phyloP scores from a whole-genome alignment of 371 early-diverging fungal species.

The Basidiobolus meristosporus region DNA sequence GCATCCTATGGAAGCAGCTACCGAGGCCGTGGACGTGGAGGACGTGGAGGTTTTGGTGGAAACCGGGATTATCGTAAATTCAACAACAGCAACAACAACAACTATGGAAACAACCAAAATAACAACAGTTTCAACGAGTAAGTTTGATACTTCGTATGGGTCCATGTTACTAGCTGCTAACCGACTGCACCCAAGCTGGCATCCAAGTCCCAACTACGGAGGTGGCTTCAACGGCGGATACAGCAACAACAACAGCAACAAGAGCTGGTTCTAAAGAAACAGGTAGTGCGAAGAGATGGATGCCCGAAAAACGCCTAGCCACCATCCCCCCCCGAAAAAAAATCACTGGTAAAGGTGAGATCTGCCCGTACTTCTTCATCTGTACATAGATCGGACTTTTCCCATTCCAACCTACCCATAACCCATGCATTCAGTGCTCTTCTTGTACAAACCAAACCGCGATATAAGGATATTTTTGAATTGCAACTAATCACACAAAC shows the following conservation, averaged over 20 bases:
- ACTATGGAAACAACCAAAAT: slow-evolving; percentile 2
- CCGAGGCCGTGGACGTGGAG: slow-evolving; percentile 32
- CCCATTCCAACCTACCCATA: no score
- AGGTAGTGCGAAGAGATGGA: background rate
- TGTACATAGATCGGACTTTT: no score
- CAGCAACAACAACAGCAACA: slow-evolving; percentile 3
- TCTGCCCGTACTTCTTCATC: no score
- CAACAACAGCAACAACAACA: slow-evolving; percentile 6
- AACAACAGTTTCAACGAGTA: slow-evolving; percentile 1
- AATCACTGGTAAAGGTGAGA: no score
- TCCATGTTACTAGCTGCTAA: slow-evolving; percentile 3
- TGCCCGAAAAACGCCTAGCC: no score
- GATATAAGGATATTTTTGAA: no score
- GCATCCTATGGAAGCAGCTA: slow-evolving; percentile 31
- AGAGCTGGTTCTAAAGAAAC: slow-evolving; percentile 16
- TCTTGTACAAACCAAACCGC: no score
- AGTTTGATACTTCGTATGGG: slow-evolving; percentile 5
- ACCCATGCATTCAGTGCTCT: no score
- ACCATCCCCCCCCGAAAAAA: no score
- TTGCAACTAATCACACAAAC: no score
- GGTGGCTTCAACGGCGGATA: slow-evolving; percentile 5
- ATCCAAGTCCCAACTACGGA: slow-evolving; percentile 5
- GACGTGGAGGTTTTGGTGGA: slow-evolving; percentile 13
- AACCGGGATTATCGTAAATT: slow-evolving; percentile 5
- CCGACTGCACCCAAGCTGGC: no score